phyloP scores from a whole-genome alignment of 495 filamentous ascomycete genomes.

The Immersiella caudata region DNA sequence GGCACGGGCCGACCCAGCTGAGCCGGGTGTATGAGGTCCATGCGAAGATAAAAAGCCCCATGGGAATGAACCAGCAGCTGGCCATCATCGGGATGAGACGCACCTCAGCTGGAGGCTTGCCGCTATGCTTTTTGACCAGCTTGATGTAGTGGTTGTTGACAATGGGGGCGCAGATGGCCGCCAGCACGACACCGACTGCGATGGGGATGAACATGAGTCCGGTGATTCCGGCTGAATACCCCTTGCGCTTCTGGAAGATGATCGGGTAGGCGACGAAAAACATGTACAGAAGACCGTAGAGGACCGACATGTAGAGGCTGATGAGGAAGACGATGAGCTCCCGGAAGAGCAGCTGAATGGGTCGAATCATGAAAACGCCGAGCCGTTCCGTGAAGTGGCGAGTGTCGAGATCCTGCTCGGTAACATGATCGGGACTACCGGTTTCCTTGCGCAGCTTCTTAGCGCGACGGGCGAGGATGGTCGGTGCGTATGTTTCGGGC shows the following conservation, averaged over 20 bases:
- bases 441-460: slow-evolving; percentile 67
- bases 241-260: slow-evolving; percentile 75
- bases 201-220: slow-evolving; percentile 83
- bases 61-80: slow-evolving; percentile 76
- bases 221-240: slow-evolving; percentile 68
- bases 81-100: slow-evolving; percentile 85
- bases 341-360: slow-evolving; percentile 77
- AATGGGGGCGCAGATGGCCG: slow-evolving; percentile 66
- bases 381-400: slow-evolving; percentile 65
- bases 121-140: slow-evolving; percentile 58
- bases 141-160: slow-evolving; percentile 79
- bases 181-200: slow-evolving; percentile 65
- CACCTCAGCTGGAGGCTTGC: slow-evolving; percentile 72
- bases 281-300: slow-evolving; percentile 81
- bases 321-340: slow-evolving; percentile 82
- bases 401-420: slow-evolving; percentile 72
- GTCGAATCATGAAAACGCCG: slow-evolving; percentile 68
- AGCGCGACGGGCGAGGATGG: slow-evolving; percentile 65
- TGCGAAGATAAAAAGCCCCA: slow-evolving; percentile 82
- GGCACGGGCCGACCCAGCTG: slow-evolving; percentile 69
- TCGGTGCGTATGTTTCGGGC: slow-evolving; percentile 78
- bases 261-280: slow-evolving; percentile 83
- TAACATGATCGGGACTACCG: slow-evolving; percentile 65
- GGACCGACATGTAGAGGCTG: slow-evolving; percentile 74
- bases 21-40: slow-evolving; percentile 72